Evolutionary conservation across 1,284 basidiomycete genomes (phyloP), one percentile per base, ranked within the genome.

Genomic region (Boletus sp.): DNA sequence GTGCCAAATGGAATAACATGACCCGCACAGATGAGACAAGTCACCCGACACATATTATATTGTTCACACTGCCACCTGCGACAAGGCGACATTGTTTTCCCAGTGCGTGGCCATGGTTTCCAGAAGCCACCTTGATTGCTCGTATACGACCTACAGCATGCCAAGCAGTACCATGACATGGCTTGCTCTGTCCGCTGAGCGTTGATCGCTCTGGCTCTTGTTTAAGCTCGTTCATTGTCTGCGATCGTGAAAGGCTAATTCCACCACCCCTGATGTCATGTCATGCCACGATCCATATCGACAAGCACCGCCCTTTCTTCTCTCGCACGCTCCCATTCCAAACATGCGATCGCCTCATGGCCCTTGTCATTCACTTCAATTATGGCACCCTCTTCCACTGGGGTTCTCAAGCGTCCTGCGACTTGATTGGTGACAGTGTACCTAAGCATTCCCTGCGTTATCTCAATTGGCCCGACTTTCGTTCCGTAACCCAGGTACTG

Each of bases 261-360:
- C 41, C 32, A 17, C 43, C 44, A 51, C 51, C 48, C 52, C 48
- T 59, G 50, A 48, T 54, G 48, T 45, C 53, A 54, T 49, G 25
- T 29, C 47, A 32, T 39, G 36, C 44, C 44, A 48, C 29, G 23
- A 52, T 44, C 49, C 25, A 26, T 6, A 9, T 26, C 9, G 5
- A 26, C 25, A 26, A 8, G n/a, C 44, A 57, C 54, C 35, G 55
- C 64, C 46, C 34, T 49, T 23, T 3, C 5, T 29, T 20, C 36
- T 26, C 25, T 26, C 25, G 6, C 25, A 9, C 25, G 25, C 25
- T 27, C 5, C 8, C 27, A 16, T 22, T 3, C 6, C 4, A 32
- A 17, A 50, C 65, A 68, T 53, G 61, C 54, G 52, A 47, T 27
- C 33, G 14, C 66, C 66, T 64, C 66, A 55, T 64, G 65, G 41